Evolutionary conservation across 2,329 filamentous ascomycete species (phyloP), one percentile per base, ranked within the genome.

Genomic region (Pseudogymnoascus sp.): DNA sequence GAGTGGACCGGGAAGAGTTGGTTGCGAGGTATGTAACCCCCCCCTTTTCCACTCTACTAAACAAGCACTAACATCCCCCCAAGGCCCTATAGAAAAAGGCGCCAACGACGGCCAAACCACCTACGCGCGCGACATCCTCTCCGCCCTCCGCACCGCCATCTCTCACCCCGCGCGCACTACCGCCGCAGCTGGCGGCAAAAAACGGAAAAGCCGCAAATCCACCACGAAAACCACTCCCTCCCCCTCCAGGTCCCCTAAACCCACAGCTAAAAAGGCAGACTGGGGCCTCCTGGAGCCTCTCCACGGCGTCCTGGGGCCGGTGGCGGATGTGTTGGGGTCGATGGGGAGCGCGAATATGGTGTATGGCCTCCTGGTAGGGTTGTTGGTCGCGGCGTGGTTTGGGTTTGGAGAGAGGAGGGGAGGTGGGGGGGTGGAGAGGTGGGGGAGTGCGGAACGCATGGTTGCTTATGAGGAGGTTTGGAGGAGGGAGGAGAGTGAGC

Each of bases 1-100:
- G 96, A 99, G 73, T 99, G 96, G 96, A 88, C 89, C 3, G 93
- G 93, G 70, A 99, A 98, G 81, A 97, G 93, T 79, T 99, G 95
- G 95, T 79, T 99, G 54, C 97, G 95, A 79, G 91, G 93, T 96
- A 80, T 74, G 80, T 66, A n/a, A n/a, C 4, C 7, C 16, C 31
- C 31, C 31, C 4, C 51, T 25, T 60, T 28, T 60, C 63, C 21
- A 6, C 6, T n/a, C 4, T 43, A 10, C 14, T 21, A 4, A 31
- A 3, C 14, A 25, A 11, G 19, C 60, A 62, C 41, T 64, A 37
- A 61, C 31, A 48, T 61, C 36, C 1, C 19, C 61, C 62, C 48
- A 68, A 96, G 92, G 90, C 67, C 90, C 95, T 1, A 99, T 99
- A 70, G 95, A 99, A 75, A 97, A 96, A 75, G 93, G 92, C 65